These are phyloP conservation scores for Monosporascus sp. DNA, from an alignment of 2,329 filamentous ascomycete genomes.

Conservation along the genomic window DNA sequence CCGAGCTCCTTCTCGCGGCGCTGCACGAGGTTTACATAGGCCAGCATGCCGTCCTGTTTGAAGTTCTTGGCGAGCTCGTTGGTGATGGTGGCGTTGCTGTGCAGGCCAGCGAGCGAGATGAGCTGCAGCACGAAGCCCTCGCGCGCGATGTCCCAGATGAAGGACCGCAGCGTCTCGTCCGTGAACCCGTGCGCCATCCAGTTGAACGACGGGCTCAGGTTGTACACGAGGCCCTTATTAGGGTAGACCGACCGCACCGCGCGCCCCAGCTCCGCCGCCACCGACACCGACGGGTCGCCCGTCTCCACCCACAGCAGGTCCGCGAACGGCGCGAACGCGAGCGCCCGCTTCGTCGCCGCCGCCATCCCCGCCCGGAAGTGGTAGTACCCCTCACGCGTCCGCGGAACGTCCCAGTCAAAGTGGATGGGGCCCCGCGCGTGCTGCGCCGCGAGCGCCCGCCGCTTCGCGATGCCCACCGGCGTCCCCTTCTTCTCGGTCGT, in stretches of 20 bases:
- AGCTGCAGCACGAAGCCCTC: slow-evolving; percentile 74
- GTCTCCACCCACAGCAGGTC: slow-evolving; percentile 98
- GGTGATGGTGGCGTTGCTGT: slow-evolving; percentile 59
- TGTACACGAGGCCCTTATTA: slow-evolving; percentile 90
- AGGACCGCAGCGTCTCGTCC: slow-evolving; percentile 74
- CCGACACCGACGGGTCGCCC: slow-evolving; percentile 75
- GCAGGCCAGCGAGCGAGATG: slow-evolving; percentile 60
- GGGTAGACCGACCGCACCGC: slow-evolving; percentile 67
- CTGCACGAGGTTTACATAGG: slow-evolving; percentile 94
- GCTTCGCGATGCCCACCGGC: slow-evolving; percentile 66
- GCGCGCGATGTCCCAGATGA: slow-evolving; percentile 93
- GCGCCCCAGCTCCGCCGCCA: slow-evolving; percentile 68
- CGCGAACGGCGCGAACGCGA: slow-evolving; percentile 86
- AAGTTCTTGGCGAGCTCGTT: slow-evolving; percentile 76
- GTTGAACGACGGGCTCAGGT: slow-evolving; percentile 94
- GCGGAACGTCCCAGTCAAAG: slow-evolving; percentile 88
- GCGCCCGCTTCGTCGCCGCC: slow-evolving; percentile 87
- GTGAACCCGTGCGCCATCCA: slow-evolving; percentile 96
- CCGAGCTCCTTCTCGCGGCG: slow-evolving; percentile 82
- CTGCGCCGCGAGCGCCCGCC: slow-evolving; percentile 65
- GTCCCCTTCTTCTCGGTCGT: slow-evolving; percentile 60
- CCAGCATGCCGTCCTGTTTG: slow-evolving; percentile 90
- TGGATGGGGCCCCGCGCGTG: slow-evolving; percentile 64
- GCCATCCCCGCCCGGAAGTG: slow-evolving; percentile 80
- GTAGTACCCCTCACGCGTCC: slow-evolving; percentile 91